Conservation (phyloP, 257 asterid genomes). For the Solanum sejunctum region DNA sequence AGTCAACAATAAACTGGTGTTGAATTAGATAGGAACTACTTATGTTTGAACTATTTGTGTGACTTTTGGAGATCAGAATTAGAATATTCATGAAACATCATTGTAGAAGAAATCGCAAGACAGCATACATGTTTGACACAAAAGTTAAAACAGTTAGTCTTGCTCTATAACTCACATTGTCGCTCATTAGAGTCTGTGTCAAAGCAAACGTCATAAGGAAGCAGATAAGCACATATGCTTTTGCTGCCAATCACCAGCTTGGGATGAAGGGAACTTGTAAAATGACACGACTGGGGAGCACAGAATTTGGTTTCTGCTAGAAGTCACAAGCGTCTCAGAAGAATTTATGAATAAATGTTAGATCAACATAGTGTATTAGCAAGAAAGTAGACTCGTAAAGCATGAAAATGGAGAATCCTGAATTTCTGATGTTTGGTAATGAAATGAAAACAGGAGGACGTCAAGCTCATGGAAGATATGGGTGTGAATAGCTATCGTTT, state of each 20-base stretch:
- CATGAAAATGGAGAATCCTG: not conserved
- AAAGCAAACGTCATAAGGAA: not conserved
- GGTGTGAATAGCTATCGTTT: conserved; percentile 6
- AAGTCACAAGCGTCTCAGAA: not conserved
- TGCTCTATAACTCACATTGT: not conserved
- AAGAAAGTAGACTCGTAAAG: not conserved
- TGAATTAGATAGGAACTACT: not conserved
- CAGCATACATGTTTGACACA: not conserved
- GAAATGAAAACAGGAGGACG: conserved; percentile 1
- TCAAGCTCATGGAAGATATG: not conserved
- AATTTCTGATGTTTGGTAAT: not conserved
- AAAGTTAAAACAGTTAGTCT: not conserved
- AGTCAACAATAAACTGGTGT: not conserved
- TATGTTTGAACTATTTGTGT: not conserved
- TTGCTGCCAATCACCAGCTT: too few relatives aligned
- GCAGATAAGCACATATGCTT: too few relatives aligned
- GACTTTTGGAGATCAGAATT: not conserved
- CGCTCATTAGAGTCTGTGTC: not conserved
- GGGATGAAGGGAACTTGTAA: not conserved
- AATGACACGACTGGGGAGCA: not conserved
- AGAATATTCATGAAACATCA: not conserved
- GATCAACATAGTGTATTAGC: not conserved
- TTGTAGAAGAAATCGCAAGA: not conserved
- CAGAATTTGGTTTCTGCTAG: not conserved
- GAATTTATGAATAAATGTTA: not conserved